A percentile compares a stretch with the other conserved stretches of the same genome.
These are phyloP conservation scores for Taphrina betulina DNA, from an alignment of 1,139 yeast genomes.

Conservation along the genomic window DNA sequence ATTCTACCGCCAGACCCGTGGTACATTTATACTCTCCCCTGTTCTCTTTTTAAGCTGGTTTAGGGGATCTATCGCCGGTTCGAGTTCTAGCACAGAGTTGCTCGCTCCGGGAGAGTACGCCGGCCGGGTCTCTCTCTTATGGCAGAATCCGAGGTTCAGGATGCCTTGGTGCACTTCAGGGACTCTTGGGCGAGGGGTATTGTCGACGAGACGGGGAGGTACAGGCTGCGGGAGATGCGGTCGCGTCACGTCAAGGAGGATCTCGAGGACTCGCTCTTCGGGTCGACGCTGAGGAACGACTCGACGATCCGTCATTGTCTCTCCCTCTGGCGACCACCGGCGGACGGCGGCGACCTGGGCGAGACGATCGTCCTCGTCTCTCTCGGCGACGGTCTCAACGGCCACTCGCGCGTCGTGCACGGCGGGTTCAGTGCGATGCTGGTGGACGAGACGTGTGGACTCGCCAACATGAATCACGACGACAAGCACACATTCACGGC, in stretches of 20 bases:
- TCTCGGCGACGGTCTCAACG: constrained; percentile 24
- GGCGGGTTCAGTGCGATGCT: constrained; percentile 28
- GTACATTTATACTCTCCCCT: too few relatives aligned
- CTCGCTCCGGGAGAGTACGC: too few relatives aligned
- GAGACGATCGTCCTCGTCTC: constrained; percentile 24
- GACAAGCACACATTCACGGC: constrained; percentile 22
- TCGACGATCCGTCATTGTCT: constrained; percentile 7
- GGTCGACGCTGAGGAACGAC: constrained; percentile 5
- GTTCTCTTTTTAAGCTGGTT: too few relatives aligned
- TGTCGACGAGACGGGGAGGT: constrained; percentile 1
- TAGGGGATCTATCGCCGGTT: too few relatives aligned
- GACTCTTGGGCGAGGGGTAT: not conserved
- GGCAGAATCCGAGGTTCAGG: too few relatives aligned
- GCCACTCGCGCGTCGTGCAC: constrained; percentile 18
- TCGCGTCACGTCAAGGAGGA: constrained; percentile 21
- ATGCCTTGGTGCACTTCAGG: constrained; percentile 2
- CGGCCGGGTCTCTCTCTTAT: too few relatives aligned
- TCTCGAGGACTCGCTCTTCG: constrained; percentile 20
- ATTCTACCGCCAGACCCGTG: too few relatives aligned
- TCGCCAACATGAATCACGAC: constrained; percentile 1
- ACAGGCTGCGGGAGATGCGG: not conserved
- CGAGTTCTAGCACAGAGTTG: too few relatives aligned
- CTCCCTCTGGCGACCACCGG: not conserved
- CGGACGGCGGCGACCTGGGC: constrained; percentile 9
- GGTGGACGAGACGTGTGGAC: constrained; percentile 19